Evolutionary conservation across 805 yeast species (phyloP), one percentile per base, ranked within the genome.

Genomic region (Priceomyces fermenticarens): DNA sequence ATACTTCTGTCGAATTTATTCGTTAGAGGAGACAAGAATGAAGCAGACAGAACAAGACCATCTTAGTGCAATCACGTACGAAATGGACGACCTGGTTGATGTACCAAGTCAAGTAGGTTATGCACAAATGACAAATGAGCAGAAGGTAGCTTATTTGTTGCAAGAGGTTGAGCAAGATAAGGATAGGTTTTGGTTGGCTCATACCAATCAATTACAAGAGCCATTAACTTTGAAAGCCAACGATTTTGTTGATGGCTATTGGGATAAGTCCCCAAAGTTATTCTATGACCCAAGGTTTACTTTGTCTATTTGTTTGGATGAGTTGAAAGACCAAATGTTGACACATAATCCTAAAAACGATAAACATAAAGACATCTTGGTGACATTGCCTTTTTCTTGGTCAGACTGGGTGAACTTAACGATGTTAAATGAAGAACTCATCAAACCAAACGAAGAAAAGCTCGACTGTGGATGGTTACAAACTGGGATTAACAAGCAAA

Each of bases 271-370:
- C 5, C 51, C 48, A 1, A 42, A 45, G 32, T 26, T 53, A 5
- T 56, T 60, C 12, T 70, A 64, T 44, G 85, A 80, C 45, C 84
- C 84, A 11, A 56, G 83, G 29, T 60, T 78, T 44, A 71, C 82
- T 0, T 62, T 73, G 47, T 58, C 81, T 0, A 73, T 50, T 9
- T 73, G 73, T 53, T 43, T 77, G 29, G 56, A 69, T 41, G 62
- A 74, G 41, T 60, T 79, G 13, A 54, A 52, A 36, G 40, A 54
- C 26, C 62, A 52, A 30, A 30, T 51, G 15, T n/a, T 46, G 26
- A 34, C 46, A 2, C 39, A 49, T n/a, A 44, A 51, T 12, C 45
- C 42, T 5, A 35, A 43, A 12, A 47, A 47, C 12, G 40, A 39
- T 17, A 53, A 47, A 34, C 25, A 38, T 23, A 36, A 44, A 38